Conservation (phyloP, 768 basidiomycete species). For the Boletales sp. region DNA sequence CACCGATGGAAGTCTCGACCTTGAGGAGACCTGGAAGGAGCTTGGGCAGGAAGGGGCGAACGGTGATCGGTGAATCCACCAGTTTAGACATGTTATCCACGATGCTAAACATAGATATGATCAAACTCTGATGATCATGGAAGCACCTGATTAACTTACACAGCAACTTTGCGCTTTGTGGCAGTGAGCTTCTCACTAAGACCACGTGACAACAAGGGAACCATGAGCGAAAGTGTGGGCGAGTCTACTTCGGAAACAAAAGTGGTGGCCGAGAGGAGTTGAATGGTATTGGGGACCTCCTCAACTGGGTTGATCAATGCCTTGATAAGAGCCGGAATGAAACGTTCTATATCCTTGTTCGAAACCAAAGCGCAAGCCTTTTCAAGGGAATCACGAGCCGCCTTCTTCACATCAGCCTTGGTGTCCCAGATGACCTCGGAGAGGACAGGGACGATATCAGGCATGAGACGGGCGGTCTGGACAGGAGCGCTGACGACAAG, state of each 20-base stretch:
- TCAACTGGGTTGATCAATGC: slow-evolving; percentile 98
- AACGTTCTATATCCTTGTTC: slow-evolving; percentile 98
- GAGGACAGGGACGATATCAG: slow-evolving; percentile 92
- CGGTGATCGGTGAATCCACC: slow-evolving; percentile 91
- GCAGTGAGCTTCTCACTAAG: slow-evolving; percentile 91
- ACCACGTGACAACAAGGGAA: slow-evolving; percentile 92
- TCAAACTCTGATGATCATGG: slow-evolving; percentile 14
- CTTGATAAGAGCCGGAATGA: slow-evolving; percentile 97
- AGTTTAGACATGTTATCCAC: slow-evolving; percentile 99
- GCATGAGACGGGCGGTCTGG: slow-evolving; percentile 87
- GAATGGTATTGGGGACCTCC: slow-evolving; percentile 94
- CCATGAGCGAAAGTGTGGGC: slow-evolving; percentile 95
- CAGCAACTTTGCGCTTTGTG: slow-evolving; percentile 96
- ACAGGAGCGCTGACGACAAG: slow-evolving; percentile 77
- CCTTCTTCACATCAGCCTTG: slow-evolving; percentile 98
- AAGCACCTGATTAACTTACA: slow-evolving; percentile 49
- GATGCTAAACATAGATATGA: slow-evolving; percentile 51
- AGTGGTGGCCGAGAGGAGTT: slow-evolving; percentile 94
- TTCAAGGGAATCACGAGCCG: slow-evolving; percentile 89
- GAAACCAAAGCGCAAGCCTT: slow-evolving; percentile 93
- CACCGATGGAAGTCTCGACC: slow-evolving; percentile 91
- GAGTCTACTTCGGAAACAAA: slow-evolving; percentile 99
- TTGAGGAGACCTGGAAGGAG: slow-evolving; percentile 94
- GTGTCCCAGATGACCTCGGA: slow-evolving; percentile 98
- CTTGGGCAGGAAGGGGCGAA: slow-evolving; percentile 95